These are phyloP conservation scores for Leccinum incarnatum DNA, from an alignment of 768 basidiomycete genomes.

Conservation along the genomic window DNA sequence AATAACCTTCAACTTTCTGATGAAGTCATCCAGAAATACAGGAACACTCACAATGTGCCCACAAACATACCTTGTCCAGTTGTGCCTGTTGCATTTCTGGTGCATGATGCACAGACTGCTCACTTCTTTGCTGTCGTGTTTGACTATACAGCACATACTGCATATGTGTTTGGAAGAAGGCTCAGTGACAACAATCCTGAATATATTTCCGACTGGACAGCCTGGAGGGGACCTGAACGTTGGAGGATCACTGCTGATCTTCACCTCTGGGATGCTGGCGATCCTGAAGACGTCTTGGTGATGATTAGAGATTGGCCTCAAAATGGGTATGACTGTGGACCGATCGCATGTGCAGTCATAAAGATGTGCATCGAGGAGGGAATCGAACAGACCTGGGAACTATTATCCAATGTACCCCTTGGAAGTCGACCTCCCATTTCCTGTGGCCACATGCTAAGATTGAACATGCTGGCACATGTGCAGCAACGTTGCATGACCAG, in stretches of 20 bases:
- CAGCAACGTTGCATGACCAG: background rate
- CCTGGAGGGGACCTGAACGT: slow-evolving; percentile 1
- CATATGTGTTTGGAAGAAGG: background rate
- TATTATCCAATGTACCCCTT: background rate
- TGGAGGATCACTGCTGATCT: background rate
- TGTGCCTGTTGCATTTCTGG: background rate
- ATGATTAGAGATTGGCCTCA: background rate
- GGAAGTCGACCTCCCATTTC: background rate
- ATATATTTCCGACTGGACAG: background rate
- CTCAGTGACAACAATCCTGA: background rate
- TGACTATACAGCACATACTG: background rate
- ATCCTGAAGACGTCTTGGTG: background rate
- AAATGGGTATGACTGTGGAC: slow-evolving; percentile 11
- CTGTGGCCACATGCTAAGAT: background rate
- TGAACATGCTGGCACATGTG: background rate
- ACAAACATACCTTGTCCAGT: background rate
- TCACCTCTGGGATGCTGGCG: background rate
- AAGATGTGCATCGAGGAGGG: background rate
- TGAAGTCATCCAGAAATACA: background rate
- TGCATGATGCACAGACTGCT: background rate
- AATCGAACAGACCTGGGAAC: background rate
- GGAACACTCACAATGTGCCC: background rate
- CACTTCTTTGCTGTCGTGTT: slow-evolving; percentile 2
- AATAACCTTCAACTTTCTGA: background rate
- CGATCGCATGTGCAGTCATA: background rate